A percentile compares a stretch with the other conserved stretches of the same genome.
phyloP scores from a whole-genome alignment of 805 yeast species.

The Ogataea glucozyma region DNA sequence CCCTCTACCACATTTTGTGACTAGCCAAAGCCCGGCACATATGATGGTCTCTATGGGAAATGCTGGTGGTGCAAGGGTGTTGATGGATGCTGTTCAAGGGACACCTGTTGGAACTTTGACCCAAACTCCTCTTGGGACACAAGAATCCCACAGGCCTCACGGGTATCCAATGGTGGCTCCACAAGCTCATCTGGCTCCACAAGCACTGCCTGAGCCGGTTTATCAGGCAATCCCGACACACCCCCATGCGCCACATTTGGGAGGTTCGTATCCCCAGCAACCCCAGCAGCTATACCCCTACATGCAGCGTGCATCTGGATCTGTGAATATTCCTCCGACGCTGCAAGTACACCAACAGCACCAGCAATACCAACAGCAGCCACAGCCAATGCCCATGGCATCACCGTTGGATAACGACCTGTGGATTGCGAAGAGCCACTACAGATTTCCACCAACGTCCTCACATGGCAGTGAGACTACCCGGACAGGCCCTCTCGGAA shows the following conservation, averaged over 20 bases:
- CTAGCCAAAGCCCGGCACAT: no score
- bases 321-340: neutral
- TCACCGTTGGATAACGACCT: constrained; percentile 2
- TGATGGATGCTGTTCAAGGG: neutral
- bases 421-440: constrained; percentile 8
- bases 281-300: neutral
- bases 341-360: no score
- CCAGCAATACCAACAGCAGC: no score
- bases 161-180: no score
- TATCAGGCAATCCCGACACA: no score
- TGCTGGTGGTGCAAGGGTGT: neutral
- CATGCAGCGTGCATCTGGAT: no score
- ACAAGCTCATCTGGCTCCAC: no score
- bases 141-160: no score
- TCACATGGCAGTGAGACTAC: neutral
- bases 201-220: no score
- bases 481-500: no score
- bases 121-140: neutral
- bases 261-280: neutral
- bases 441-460: constrained; percentile 7
- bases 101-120: neutral
- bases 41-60: neutral
- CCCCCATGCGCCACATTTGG: neutral
- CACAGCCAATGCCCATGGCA: no score
- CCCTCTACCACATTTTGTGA: no score